Evolutionary conservation across 148 eudicot species (phyloP).

Genomic region (Fagopyrum esculentum): DNA sequence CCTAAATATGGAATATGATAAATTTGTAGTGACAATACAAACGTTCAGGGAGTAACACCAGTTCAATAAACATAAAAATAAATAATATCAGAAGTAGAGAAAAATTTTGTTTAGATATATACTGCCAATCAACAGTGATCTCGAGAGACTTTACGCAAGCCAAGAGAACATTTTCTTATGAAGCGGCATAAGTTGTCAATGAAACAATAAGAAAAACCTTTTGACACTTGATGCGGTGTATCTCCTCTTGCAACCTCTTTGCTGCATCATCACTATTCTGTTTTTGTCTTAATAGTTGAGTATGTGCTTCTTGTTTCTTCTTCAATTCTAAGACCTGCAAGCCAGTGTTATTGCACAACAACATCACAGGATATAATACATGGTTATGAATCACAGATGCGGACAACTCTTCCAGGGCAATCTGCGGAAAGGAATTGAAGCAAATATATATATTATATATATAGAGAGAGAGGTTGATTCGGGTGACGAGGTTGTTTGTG

Average conservation of each 20-base stretch:
- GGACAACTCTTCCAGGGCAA: too few relatives aligned
- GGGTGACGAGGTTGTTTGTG: too few relatives aligned
- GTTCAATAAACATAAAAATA: neutral
- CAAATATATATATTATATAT: too few relatives aligned
- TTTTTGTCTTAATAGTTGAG: slow-evolving; percentile 83
- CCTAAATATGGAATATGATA: slow-evolving; percentile 29
- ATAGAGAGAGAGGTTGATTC: too few relatives aligned
- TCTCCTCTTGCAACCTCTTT: slow-evolving; percentile 83
- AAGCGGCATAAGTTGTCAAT: neutral
- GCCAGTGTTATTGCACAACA: neutral
- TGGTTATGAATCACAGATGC: neutral
- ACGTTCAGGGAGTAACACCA: neutral
- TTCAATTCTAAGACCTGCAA: slow-evolving; percentile 74
- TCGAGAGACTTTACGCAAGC: neutral
- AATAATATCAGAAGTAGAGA: neutral
- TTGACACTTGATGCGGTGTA: slow-evolving; percentile 86
- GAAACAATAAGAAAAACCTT: slow-evolving; percentile 40
- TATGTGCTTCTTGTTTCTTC: slow-evolving; percentile 97
- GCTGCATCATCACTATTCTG: slow-evolving; percentile 98
- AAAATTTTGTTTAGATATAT: neutral
- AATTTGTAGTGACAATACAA: slow-evolving; percentile 1
- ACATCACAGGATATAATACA: neutral
- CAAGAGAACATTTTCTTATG: too few relatives aligned
- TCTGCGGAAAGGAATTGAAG: too few relatives aligned
- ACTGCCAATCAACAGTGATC: neutral